Base-by-base conservation (phyloP, 2,329 filamentous ascomycete genomes). In the Aspergillus aculeatus region DNA sequence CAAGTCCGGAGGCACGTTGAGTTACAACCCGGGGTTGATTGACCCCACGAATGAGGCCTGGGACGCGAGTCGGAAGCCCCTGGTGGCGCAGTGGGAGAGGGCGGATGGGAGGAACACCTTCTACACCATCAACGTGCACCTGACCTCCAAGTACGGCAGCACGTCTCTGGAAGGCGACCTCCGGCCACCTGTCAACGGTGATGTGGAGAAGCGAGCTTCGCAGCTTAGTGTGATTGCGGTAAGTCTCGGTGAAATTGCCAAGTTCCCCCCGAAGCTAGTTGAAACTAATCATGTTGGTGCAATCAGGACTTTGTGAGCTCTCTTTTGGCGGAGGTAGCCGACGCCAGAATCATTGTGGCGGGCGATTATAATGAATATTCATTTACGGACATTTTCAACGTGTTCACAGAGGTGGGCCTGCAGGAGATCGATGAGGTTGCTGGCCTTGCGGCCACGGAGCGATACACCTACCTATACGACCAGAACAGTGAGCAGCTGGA, bases 331-430 rank as follows among this genome's bases (percentile, higher is more conserved):
- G 68, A 81, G 47, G 83, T 90, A 72, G 70, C 77, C 11, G 74
- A 81, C 16, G 87, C 88, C 0, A 78, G 78, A 24, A 72, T 91
- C 64, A 81, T 91, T 60, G 76, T 81, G 2, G 83, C 84, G 0
- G 89, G 89, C 26, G 89, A 91, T 75, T 91, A 88, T 71, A 91
- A 91, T 78, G 89, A 91, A 72, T 91, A 89, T 70, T 71, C 82
- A 5, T 86, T 87, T 62, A 87, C 86, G 10, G 68, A 80, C 70
- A 87, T 88, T 1, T 72, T 90, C 52, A 71, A 80, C 61, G 76
- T 75, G 1, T 89, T 90, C 63, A 62, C 73, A 3, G 76, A 80
- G 21, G 87, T 85, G 0, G 81, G 83, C 2, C 77, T 91, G 50
- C 65, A 79, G 35, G 87, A 90, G 63, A 75, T 90, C 1, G 87